Conservation (phyloP, 805 yeast genomes). For the Candida caryicola region DNA sequence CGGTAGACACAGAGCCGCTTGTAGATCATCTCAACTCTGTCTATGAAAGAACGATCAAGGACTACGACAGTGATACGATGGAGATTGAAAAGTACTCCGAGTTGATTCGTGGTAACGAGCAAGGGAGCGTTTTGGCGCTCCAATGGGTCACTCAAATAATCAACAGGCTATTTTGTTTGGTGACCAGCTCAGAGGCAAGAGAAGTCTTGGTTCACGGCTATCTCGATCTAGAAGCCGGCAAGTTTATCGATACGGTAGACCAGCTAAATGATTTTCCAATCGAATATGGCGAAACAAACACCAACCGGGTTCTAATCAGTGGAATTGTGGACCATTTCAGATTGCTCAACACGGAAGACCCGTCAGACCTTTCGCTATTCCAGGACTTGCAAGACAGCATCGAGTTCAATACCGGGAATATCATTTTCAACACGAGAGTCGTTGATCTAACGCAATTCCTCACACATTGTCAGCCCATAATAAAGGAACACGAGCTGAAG, state of each 20-base stretch:
- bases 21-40: slow-evolving; percentile 9
- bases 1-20: slow-evolving; percentile 18
- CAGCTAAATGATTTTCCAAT: slow-evolving; percentile 1
- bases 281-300: background rate
- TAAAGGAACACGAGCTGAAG: slow-evolving; percentile 12
- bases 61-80: slow-evolving; percentile 1
- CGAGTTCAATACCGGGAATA: slow-evolving; percentile 11
- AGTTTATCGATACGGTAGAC: slow-evolving; percentile 10
- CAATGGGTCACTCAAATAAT: slow-evolving; percentile 44
- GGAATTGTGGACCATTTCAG: slow-evolving; percentile 60
- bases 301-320: slow-evolving; percentile 44
- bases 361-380: slow-evolving; percentile 18
- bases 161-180: slow-evolving; percentile 38
- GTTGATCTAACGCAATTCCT: slow-evolving; percentile 27
- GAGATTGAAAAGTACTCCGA: background rate
- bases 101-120: slow-evolving; percentile 6
- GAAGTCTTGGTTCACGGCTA: slow-evolving; percentile 60
- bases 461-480: slow-evolving; percentile 11
- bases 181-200: slow-evolving; percentile 52
- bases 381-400: slow-evolving; percentile 21
- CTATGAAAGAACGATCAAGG: background rate
- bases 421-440: slow-evolving; percentile 17
- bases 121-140: slow-evolving; percentile 20
- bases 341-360: slow-evolving; percentile 12
- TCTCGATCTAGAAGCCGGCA: slow-evolving; percentile 28